Evolutionary conservation across 1,284 basidiomycete genomes (phyloP), one percentile per base, ranked within the genome.

Genomic region (Mycena sp.): DNA sequence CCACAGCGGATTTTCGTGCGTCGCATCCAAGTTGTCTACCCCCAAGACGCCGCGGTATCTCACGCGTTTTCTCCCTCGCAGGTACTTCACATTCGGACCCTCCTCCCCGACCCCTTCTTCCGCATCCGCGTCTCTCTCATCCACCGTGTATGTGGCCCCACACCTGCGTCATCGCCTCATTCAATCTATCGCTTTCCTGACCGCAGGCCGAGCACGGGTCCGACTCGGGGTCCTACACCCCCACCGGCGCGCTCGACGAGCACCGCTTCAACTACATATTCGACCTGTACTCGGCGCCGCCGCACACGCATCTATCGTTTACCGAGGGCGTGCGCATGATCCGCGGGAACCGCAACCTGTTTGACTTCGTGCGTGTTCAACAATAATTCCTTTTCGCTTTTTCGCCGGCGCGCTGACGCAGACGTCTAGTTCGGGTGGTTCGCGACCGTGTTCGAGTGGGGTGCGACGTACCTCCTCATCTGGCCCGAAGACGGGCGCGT

Each of bases 401-500:
- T 48, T 28, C 19, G 21, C 19, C 37, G 14, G 12, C 49, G 19
- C 30, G 26, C 19, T 48, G 2, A 50, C 7, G 19, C 19, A 6
- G 2, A 17, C 26, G 28, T 10, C 16, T 19, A 80, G 79, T 80
- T 80, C 63, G 80, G 80, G 12, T 80, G 77, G 76, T 63, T 71
- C 37, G 75, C 77, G 10, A 76, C 77, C 23, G 59, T 68, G 10
- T 75, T 78, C 44, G 80, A 82, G 67, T 85, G 81, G 83, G 67
- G 76, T 17, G 75, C 82, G 30, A 81, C 82, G 0, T 87, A 83
- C 67, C 54, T 85, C 30, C 56, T 85, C 50, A 69, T 87, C 19
- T 82, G 79, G 80, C 84, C 84, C 0, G 68, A 70, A 16, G 81
- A 85, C 58, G 81, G 83, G 6, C 66, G 77, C 38, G 72, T 87